These are phyloP conservation scores for Clavispora carvajalis DNA, from an alignment of 805 yeast genomes.

Conservation along the genomic window DNA sequence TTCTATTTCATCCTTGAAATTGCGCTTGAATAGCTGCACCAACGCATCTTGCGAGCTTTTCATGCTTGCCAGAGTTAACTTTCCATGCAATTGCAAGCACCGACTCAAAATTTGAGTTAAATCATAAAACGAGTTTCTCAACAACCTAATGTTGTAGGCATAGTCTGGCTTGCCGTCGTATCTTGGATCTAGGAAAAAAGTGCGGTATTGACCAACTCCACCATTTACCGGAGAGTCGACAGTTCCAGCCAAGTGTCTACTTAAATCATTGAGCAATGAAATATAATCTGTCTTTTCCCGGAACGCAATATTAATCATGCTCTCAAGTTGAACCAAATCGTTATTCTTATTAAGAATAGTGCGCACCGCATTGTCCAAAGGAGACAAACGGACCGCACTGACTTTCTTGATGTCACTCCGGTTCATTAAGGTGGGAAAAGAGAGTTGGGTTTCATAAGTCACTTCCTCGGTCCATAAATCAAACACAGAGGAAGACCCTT, in stretches of 20 bases:
- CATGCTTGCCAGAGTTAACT: slow-evolving; percentile 51
- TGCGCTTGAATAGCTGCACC: slow-evolving; percentile 56
- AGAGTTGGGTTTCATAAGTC: slow-evolving; percentile 64
- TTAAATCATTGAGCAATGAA: slow-evolving; percentile 55
- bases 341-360: slow-evolving; percentile 62
- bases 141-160: slow-evolving; percentile 26
- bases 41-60: slow-evolving; percentile 63
- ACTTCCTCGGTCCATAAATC: slow-evolving; percentile 89
- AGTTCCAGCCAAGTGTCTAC: slow-evolving; percentile 74
- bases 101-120: slow-evolving; percentile 59
- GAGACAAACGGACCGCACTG: slow-evolving; percentile 58
- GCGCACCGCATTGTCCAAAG: slow-evolving; percentile 75
- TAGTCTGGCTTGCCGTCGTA: slow-evolving; percentile 30
- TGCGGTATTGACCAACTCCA: slow-evolving; percentile 79
- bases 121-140: slow-evolving; percentile 57
- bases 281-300: slow-evolving; percentile 46
- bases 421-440: slow-evolving; percentile 87
- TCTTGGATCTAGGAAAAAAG: slow-evolving; percentile 47
- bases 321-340: slow-evolving; percentile 66
- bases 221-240: slow-evolving; percentile 93
- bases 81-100: slow-evolving; percentile 65
- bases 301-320: slow-evolving; percentile 47
- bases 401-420: slow-evolving; percentile 62
- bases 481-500: slow-evolving; percentile 64
- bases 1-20: slow-evolving; percentile 63